Evolutionary conservation across 257 asterid genomes (phyloP), one percentile per base, ranked within the genome.

Genomic region (Gentiana dahurica): DNA sequence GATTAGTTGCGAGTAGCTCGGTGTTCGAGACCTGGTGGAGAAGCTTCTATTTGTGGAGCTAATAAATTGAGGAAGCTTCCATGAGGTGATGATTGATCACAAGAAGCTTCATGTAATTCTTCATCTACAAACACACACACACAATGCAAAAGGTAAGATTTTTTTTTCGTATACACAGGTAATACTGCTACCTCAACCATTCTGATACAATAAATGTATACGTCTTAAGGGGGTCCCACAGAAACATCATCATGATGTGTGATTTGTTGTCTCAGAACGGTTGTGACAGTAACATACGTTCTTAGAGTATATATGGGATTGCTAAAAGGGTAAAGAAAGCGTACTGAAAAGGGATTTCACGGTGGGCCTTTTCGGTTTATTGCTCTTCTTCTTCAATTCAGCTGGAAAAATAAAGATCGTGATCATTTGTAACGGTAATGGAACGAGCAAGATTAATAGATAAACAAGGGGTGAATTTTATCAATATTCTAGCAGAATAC

Each of bases 311-410:
- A 13, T 1, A 56, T 39, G 36, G 24, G 11, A 13, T 38, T 24
- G 51, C 41, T 33, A 36, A 34, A 9, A 59, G 49, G 64, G 49
- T 62, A 51, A 56, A 62, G 60, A 65, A 69, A 57, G 53, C 88
- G 11, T 86, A 89, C 97, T 83, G 83, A 89, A 89, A 71, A 89
- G 95, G 34, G 95, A 77, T 66, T 83, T 89, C 83, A 89, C 93
- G 10, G 95, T 89, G 44, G 97, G 97, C 72, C 95, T 79, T 79
- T 78, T 86, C 3, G 94, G 86, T 69, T 78, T 89, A 62, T 67
- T 81, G 78, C 73, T 89, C 81, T 81, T 89, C 86, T 85, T 89
- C 93, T 66, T 86, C 80, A 89, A 65, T 75, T 89, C 89, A 74
- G 94, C 97, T 89, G 86, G 24, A 60, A 60, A 64, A 68, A 44